Conservation (phyloP, 2,329 filamentous ascomycete species). For the Aspergillus persii region DNA sequence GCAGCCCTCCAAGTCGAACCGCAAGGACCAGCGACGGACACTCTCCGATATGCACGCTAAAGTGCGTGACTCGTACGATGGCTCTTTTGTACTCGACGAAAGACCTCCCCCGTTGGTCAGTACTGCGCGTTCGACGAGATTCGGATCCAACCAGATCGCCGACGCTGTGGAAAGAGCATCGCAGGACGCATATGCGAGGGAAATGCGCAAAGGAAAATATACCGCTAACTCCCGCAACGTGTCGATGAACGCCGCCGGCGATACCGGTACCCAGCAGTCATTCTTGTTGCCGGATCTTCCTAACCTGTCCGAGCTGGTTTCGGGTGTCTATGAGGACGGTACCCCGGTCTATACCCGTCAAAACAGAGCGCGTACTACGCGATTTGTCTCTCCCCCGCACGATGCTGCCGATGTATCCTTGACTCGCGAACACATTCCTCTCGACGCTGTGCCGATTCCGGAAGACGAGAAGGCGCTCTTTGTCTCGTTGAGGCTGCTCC, state of each 20-base stretch:
- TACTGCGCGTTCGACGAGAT: constrained; percentile 55
- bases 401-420: constrained; percentile 32
- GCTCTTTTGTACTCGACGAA: constrained; percentile 51
- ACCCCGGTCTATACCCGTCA: constrained; percentile 56
- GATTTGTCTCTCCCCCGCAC: constrained; percentile 52
- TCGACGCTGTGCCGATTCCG: constrained; percentile 57
- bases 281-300: constrained; percentile 61
- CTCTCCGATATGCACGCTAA: constrained; percentile 58
- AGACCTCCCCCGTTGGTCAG: constrained; percentile 44
- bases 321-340: constrained; percentile 57
- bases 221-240: constrained; percentile 22
- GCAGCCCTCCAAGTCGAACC: constrained; percentile 36
- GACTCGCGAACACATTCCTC: constrained; percentile 42
- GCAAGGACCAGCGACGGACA: constrained; percentile 44
- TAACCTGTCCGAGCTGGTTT: constrained; percentile 61
- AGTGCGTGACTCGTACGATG: constrained; percentile 52
- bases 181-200: constrained; percentile 33
- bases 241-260: constrained; percentile 32
- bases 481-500: constrained; percentile 57
- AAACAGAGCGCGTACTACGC: constrained; percentile 49
- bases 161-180: constrained; percentile 41
- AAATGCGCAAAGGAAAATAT: constrained; percentile 28
- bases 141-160: constrained; percentile 45
- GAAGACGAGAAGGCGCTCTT: constrained; percentile 64
- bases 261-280: constrained; percentile 56